These are phyloP conservation scores for Chlamydomonas eustigma DNA, from an alignment of 139 green algal genomes.

Conservation along the genomic window DNA sequence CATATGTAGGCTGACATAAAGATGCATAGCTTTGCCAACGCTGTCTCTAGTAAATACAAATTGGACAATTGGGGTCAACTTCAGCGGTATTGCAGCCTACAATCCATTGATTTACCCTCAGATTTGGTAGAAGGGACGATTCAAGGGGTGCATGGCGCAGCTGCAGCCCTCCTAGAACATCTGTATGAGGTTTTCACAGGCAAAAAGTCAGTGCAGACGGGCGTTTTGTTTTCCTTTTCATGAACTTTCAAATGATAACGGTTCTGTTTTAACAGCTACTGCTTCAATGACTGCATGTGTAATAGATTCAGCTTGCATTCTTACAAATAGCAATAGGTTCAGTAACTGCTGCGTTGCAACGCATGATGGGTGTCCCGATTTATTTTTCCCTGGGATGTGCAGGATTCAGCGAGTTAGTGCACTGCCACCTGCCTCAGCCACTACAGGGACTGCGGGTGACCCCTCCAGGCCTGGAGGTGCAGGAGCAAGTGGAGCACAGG, in stretches of 20 bases:
- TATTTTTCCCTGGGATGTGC: neutral
- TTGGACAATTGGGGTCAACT: constrained; percentile 58
- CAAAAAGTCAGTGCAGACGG: constrained; percentile 62
- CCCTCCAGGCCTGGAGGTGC: neutral
- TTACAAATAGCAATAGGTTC: too few species aligned
- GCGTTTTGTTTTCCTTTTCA: too few species aligned
- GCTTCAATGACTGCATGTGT: too few species aligned
- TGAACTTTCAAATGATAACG: too few species aligned
- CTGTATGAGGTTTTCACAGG: constrained; percentile 53
- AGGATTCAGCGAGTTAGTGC: constrained; percentile 10
- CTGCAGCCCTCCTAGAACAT: constrained; percentile 42
- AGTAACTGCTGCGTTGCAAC: too few species aligned
- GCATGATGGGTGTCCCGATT: neutral
- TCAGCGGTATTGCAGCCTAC: constrained; percentile 23
- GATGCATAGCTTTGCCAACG: constrained; percentile 62
- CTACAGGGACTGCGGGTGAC: neutral
- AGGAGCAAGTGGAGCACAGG: neutral
- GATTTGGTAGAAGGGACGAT: constrained; percentile 42
- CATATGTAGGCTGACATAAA: constrained; percentile 49
- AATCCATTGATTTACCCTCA: constrained; percentile 33
- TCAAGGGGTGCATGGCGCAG: constrained; percentile 38
- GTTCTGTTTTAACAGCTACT: too few species aligned
- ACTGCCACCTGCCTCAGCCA: neutral
- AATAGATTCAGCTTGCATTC: too few species aligned
- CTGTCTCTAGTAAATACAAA: constrained; percentile 42